Percentiles rank a stretch among this genome's conserved stretches.
Evolutionary conservation across 1,284 basidiomycete genomes (phyloP).

Genomic region (Agroathelia rolfsii): DNA sequence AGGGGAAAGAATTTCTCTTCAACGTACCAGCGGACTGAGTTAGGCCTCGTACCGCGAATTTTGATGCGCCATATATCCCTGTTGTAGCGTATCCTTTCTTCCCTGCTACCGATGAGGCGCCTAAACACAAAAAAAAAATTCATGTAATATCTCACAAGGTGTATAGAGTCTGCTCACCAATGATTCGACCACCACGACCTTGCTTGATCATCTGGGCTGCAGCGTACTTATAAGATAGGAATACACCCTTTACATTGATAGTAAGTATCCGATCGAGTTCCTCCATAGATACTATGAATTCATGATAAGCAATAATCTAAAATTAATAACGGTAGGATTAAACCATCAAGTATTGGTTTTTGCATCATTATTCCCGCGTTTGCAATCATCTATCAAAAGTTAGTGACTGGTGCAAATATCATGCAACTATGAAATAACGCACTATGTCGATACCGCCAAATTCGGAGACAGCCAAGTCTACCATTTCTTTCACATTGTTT

Average conservation of each 20-base stretch:
- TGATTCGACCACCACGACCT: constrained; percentile 25
- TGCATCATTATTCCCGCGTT: constrained; percentile 24
- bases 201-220: constrained; percentile 21
- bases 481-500: constrained; percentile 24
- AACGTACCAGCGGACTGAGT: constrained; percentile 20
- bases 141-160: too few species aligned
- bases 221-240: constrained; percentile 20
- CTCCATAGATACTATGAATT: constrained; percentile 8
- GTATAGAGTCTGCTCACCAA: too few species aligned
- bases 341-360: constrained; percentile 19
- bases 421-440: not conserved
- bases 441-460: constrained; percentile 30
- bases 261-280: constrained; percentile 11
- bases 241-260: constrained; percentile 13
- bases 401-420: not conserved
- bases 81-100: too few species aligned
- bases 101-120: constrained; percentile 24
- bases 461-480: constrained; percentile 19
- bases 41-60: constrained; percentile 20
- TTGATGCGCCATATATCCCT: constrained; percentile 22
- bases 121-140: too few species aligned
- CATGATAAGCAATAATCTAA: constrained; percentile 6
- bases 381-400: constrained; percentile 23
- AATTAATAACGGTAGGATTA: too few species aligned
- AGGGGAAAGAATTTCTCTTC: constrained; percentile 8